Evolutionary conservation across 495 filamentous ascomycete genomes (phyloP), one percentile per base, ranked within the genome.

Genomic region (Hyphodiscus hymeniophilus): DNA sequence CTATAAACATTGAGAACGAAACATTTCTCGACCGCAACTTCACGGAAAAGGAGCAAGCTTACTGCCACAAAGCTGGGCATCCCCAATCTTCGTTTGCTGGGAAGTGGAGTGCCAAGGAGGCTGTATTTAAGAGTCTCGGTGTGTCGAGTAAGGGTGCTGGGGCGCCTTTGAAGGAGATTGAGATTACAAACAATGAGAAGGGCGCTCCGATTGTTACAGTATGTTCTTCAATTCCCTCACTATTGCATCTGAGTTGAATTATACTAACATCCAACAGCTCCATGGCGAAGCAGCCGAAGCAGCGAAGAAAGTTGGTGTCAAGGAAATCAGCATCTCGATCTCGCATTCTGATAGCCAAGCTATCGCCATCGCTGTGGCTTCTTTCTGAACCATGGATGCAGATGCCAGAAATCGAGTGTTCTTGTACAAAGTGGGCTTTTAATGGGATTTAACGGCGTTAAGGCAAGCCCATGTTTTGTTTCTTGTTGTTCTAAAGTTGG

Each of bases 21-120:
- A 95, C 85, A 4, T 99, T 99, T 62, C 65, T 99, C 34, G 82
- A 94, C 57, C 83, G 92, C 40, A 99, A 99, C 67, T 99, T 97
- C 68, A 96, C 90, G 2, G 61, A 71, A 15, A 67, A 64, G 18
- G 92, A 99, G 69, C 80, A 86, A 56, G 75, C 76, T 42, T 94
- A 96, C 67, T 97, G 94, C 71, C 75, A 70, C 42, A 81, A 84
- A 61, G 87, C 88, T 22, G 65, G 85, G 34, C 75, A 72, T 54
- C 81, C 89, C 1, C 86, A 88, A 57, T 80, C 87, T 39, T 87
- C 84, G 33, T 96, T 95, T 66, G 85, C 92, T 0, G 92, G 92
- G 13, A 79, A 87, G 47, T 99, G 92, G 92, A 87, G 81, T 54
- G 92, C 92, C 3, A 99, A 99, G 68, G 92, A 99, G 70, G 92